Evolutionary conservation across 768 basidiomycete species (phyloP).

Genomic region (Tubosaeta sp.): DNA sequence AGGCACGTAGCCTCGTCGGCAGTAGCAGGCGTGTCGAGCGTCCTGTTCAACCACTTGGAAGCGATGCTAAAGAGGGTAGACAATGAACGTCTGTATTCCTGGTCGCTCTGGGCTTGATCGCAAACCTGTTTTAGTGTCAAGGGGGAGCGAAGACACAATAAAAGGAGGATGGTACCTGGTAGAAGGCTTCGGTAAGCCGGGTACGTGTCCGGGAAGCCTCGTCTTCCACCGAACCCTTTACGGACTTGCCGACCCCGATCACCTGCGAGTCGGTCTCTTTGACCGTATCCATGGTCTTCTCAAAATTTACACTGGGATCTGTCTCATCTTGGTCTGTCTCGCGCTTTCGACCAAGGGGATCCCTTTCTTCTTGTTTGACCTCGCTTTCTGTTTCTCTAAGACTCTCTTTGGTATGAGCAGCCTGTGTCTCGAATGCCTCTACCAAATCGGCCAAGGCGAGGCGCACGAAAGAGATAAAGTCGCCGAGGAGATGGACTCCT

Average conservation of each 20-base stretch:
- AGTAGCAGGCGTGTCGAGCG: conserved; percentile 46
- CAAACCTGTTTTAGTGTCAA: conserved; percentile 42
- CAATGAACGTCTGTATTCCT: conserved; percentile 53
- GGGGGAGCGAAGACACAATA: too few species aligned
- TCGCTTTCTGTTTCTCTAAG: conserved; percentile 54
- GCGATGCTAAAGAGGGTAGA: conserved; percentile 53
- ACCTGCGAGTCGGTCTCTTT: conserved; percentile 53
- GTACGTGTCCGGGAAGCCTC: conserved; percentile 37
- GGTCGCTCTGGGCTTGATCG: conserved; percentile 60
- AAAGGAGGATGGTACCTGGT: conserved; percentile 37
- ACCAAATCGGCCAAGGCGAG: conserved; percentile 65
- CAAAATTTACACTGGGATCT: conserved; percentile 53
- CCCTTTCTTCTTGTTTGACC: conserved; percentile 58
- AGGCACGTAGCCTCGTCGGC: conserved; percentile 44
- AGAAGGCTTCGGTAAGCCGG: conserved; percentile 48
- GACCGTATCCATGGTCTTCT: conserved; percentile 62
- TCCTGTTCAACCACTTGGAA: conserved; percentile 52
- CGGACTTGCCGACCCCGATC: conserved; percentile 51
- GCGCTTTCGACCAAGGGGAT: conserved; percentile 50
- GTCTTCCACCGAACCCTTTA: conserved; percentile 41
- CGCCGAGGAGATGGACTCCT: conserved; percentile 49
- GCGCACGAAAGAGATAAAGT: conserved; percentile 62
- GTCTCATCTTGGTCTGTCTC: conserved; percentile 37
- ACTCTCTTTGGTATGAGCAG: conserved; percentile 46
- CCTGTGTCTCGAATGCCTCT: conserved; percentile 51